Evolutionary conservation across 2,329 filamentous ascomycete genomes (phyloP).

Genomic region (Bisporella sp.): DNA sequence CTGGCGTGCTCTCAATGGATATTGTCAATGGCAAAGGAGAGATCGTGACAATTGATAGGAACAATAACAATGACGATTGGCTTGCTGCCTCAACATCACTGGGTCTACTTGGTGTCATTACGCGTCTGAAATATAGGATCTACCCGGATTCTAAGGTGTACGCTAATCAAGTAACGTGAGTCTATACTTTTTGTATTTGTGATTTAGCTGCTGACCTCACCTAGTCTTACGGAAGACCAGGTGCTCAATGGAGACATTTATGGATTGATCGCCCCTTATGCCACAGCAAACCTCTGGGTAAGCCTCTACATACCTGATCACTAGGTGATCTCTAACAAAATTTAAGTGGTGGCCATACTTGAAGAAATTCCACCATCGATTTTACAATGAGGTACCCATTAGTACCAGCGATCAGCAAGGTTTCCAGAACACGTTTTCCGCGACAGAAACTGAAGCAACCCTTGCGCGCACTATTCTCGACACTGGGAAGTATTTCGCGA

Average conservation of each 20-base stretch:
- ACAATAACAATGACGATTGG: constrained; percentile 12
- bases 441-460: constrained; percentile 10
- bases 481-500: constrained; percentile 11
- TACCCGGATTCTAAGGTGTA: too few species aligned
- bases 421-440: constrained; percentile 15
- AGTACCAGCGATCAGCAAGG: constrained; percentile 7
- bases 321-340: too few species aligned
- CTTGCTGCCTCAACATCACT: constrained; percentile 13
- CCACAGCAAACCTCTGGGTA: too few species aligned
- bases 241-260: too few species aligned
- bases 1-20: constrained; percentile 11
- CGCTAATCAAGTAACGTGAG: too few species aligned
- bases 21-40: constrained; percentile 13
- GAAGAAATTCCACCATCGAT: too few species aligned
- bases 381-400: constrained; percentile 13
- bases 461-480: constrained; percentile 9
- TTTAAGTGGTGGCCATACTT: too few species aligned
- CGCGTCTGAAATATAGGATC: neutral
- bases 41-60: constrained; percentile 7
- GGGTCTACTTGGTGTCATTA: constrained; percentile 12
- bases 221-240: too few species aligned
- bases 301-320: too few species aligned
- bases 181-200: too few species aligned
- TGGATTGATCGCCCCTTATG: too few species aligned
- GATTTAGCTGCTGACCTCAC: too few species aligned